Evolutionary conservation across 257 asterid genomes (phyloP).

Genomic region (Handroanthus guayacan): DNA sequence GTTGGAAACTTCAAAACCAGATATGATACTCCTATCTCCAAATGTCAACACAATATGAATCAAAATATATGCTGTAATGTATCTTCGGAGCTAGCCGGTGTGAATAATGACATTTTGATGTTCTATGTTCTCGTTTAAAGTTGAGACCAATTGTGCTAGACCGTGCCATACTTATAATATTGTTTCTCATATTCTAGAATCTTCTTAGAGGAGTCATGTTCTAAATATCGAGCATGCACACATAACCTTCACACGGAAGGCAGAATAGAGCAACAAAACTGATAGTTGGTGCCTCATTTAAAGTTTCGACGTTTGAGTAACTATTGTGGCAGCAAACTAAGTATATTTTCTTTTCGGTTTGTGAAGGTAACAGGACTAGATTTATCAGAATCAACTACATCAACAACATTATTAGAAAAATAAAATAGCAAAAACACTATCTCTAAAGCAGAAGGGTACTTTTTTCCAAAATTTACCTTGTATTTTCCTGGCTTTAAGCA

Average conservation of each 20-base stretch:
- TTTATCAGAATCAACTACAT: neutral
- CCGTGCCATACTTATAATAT: neutral
- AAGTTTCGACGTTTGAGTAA: neutral
- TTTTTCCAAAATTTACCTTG: slow-evolving; percentile 57
- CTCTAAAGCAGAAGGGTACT: neutral
- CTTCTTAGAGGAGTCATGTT: neutral
- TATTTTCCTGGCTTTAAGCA: slow-evolving; percentile 94
- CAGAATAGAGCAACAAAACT: neutral
- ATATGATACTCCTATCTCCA: too few relatives aligned
- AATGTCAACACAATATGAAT: neutral
- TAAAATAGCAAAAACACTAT: neutral
- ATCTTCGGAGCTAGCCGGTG: neutral
- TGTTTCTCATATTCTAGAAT: neutral
- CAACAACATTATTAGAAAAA: slow-evolving; percentile 2
- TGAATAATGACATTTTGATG: neutral
- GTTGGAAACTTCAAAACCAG: neutral
- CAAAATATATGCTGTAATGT: neutral
- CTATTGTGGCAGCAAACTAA: neutral
- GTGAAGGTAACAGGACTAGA: neutral
- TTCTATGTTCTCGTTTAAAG: neutral
- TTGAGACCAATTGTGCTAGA: neutral
- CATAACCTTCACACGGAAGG: neutral
- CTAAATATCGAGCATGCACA: neutral
- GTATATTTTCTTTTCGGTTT: neutral
- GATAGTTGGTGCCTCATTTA: neutral